Evolutionary conservation across 345 rosid genomes (phyloP).

Genomic region (Acer yangbiense): DNA sequence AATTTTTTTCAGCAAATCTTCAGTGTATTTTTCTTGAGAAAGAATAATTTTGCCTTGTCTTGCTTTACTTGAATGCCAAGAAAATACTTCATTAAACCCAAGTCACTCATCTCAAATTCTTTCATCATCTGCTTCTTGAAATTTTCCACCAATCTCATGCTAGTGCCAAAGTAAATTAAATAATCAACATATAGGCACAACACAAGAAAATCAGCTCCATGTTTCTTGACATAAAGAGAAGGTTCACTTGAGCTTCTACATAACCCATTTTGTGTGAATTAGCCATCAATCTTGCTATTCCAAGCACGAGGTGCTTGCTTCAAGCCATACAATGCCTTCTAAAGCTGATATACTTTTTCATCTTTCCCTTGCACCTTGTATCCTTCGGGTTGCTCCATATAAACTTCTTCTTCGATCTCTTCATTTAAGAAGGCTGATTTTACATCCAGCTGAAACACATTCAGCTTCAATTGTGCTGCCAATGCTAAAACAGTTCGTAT

Average conservation of each 20-base stretch:
- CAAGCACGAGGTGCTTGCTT: too few species aligned
- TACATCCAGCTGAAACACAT: neutral
- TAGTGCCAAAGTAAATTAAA: too few species aligned
- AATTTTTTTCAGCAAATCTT: neutral
- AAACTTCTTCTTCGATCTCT: too few species aligned
- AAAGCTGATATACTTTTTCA: neutral
- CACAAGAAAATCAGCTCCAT: neutral
- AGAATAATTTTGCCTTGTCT: neutral
- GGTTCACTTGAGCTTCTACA: neutral
- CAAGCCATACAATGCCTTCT: too few species aligned
- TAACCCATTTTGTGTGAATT: neutral
- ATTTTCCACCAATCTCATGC: too few species aligned
- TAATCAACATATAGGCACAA: neutral
- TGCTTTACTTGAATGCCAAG: neutral
- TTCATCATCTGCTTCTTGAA: too few species aligned
- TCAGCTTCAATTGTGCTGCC: neutral
- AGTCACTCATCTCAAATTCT: neutral
- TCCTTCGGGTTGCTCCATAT: too few species aligned
- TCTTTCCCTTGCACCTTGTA: neutral
- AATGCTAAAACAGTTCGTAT: neutral
- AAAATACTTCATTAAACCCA: neutral
- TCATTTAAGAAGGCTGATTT: neutral
- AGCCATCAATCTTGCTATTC: too few species aligned
- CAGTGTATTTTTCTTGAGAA: neutral
- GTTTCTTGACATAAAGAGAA: neutral